Conservation (phyloP, 176 grass and related monocot species). For the Paspalum vaginatum region DNA sequence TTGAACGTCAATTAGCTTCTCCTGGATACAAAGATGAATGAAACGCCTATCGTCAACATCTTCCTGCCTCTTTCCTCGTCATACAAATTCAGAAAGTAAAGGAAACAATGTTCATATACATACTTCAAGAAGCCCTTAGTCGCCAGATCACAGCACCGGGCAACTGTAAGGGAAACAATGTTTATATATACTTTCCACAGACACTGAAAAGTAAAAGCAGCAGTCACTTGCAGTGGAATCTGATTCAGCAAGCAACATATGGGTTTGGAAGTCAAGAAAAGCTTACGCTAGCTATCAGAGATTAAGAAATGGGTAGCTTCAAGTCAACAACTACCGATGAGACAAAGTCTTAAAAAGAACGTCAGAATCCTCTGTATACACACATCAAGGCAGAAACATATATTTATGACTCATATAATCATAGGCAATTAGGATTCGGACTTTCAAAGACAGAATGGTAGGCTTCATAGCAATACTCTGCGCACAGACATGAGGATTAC, state of each 20-base stretch:
- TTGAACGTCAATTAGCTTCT: not conserved
- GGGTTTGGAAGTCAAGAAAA: constrained; percentile 37
- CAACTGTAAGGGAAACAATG: constrained; percentile 5
- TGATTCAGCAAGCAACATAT: constrained; percentile 20
- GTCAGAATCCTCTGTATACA: constrained; percentile 22
- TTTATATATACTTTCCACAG: constrained; percentile 25
- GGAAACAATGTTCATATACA: constrained; percentile 23
- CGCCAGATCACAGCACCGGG: not conserved
- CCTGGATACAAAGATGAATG: not conserved
- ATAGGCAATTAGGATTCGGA: constrained; percentile 1
- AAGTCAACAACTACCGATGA: constrained; percentile 38
- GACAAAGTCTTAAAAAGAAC: constrained; percentile 36
- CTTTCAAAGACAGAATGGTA: not conserved
- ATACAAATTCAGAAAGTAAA: constrained; percentile 15
- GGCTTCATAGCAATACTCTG: not conserved
- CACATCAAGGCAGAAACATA: constrained; percentile 18
- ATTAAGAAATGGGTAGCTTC: constrained; percentile 39
- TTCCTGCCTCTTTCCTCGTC: not conserved
- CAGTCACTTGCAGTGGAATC: constrained; percentile 28
- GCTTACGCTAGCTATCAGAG: constrained; percentile 28
- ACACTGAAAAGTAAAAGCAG: not conserved
- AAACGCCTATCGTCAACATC: constrained; percentile 9
- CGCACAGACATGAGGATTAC: not conserved
- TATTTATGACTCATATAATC: not conserved
- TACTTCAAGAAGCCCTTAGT: constrained; percentile 33